Conservation (phyloP, 805 yeast genomes). For the Zygosaccharomyces bailii region DNA sequence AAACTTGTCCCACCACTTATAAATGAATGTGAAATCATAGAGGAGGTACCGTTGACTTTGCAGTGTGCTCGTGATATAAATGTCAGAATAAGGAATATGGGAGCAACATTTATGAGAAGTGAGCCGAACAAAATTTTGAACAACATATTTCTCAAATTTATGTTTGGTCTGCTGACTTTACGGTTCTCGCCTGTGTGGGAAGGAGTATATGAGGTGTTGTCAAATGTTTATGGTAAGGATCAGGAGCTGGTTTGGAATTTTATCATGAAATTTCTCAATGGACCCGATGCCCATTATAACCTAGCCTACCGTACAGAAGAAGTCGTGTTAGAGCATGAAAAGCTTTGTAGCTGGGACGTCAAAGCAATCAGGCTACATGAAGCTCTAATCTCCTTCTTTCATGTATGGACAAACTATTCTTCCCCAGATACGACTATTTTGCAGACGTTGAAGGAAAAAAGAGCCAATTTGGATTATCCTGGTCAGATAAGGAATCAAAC, state of each 20-base stretch:
- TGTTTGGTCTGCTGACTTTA: conserved; percentile 69
- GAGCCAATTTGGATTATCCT: conserved; percentile 42
- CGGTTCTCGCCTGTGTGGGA: conserved; percentile 85
- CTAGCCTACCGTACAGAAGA: conserved; percentile 23
- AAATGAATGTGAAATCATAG: conserved; percentile 56
- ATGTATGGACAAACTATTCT: conserved; percentile 36
- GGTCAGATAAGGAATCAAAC: conserved; percentile 51
- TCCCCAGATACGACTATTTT: conserved; percentile 39
- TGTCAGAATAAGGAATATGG: conserved; percentile 60
- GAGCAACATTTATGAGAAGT: conserved; percentile 39
- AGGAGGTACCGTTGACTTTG: conserved; percentile 67
- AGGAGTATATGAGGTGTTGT: conserved; percentile 61
- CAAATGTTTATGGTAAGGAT: conserved; percentile 42
- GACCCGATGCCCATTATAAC: conserved; percentile 19
- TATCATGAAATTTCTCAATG: conserved; percentile 38
- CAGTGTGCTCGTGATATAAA: conserved; percentile 71
- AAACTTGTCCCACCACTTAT: conserved; percentile 40
- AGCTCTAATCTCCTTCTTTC: conserved; percentile 35
- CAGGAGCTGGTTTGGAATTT: conserved; percentile 55
- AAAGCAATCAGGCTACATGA: conserved; percentile 45
- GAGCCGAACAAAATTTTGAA: conserved; percentile 26
- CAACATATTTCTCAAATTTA: conserved; percentile 42
- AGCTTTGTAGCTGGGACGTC: conserved; percentile 40
- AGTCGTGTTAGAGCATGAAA: conserved; percentile 11
- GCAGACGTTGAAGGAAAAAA: conserved; percentile 34